Evolutionary conservation across 2,329 filamentous ascomycete genomes (phyloP), one percentile per base, ranked within the genome.

Genomic region (Triangularia setosa): DNA sequence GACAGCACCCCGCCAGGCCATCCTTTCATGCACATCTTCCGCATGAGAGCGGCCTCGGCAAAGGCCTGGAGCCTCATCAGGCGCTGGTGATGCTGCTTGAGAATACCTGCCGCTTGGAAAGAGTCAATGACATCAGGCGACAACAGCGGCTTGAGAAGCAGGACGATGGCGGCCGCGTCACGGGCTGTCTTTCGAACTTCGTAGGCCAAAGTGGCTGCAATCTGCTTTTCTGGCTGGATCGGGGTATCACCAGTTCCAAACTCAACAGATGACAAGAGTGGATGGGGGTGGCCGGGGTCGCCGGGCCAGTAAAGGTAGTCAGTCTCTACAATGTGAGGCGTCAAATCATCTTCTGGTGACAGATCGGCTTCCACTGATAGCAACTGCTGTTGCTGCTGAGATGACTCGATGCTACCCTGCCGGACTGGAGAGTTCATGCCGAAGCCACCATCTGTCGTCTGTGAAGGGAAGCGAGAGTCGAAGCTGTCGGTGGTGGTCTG

Each of bases 41-140:
- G 84, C 16, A 89, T 76, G 0, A 87, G 78, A 0, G 86, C 79
- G 0, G 87, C 86, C 70, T 88, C 84, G 23, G 84, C 78, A 69
- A 88, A 88, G 35, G 87, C 79, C 24, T 80, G 77, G 81, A 88
- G 84, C 60, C 77, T 78, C 78, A 83, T 85, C 1, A 89, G 81
- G 0, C 87, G 84, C 4, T 78, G 75, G 69, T 89, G 86, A 60
- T 88, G 84, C 65, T 88, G 84, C 8, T 82, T 79, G 1, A 89
- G 73, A 25, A 89, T 81, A 12, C 83, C 83, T 4, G 77, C 75
- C 1, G 85, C 85, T 67, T 85, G 85, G 65, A 84, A 76, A 11
- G 76, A 70, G 69, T 88, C 84, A 35, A 89, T 84, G 18, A 86
- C 76, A 8, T 77, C 76, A 0, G 81, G 76, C 0, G 85, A 83